Conservation (phyloP, 1,139 yeast genomes). For the Candida sp. region DNA sequence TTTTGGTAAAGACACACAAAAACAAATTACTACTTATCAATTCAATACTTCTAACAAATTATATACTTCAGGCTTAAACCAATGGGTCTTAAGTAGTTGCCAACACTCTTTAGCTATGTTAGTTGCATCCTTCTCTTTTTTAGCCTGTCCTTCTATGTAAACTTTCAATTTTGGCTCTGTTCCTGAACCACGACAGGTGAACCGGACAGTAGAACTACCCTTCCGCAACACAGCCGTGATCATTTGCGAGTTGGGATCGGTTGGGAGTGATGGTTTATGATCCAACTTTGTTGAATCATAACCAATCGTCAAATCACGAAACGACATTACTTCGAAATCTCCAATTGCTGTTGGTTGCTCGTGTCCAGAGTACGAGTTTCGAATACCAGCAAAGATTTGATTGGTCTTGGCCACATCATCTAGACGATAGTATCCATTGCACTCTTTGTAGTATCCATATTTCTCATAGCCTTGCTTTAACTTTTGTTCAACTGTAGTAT, state of each 20-base stretch:
- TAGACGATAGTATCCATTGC: constrained; percentile 81
- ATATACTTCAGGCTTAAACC: constrained; percentile 57
- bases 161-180: constrained; percentile 95
- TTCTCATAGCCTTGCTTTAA: constrained; percentile 56
- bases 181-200: constrained; percentile 93
- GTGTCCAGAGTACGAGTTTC: constrained; percentile 36
- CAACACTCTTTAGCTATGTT: constrained; percentile 64
- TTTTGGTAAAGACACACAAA: constrained; percentile 2
- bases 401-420: constrained; percentile 49
- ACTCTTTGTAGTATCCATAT: constrained; percentile 81
- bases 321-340: constrained; percentile 48
- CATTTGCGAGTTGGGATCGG: constrained; percentile 78
- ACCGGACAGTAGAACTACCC: constrained; percentile 46
- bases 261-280: constrained; percentile 62
- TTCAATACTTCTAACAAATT: constrained; percentile 26
- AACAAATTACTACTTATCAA: neutral
- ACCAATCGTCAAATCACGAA: constrained; percentile 87
- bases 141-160: constrained; percentile 75
- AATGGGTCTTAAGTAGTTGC: constrained; percentile 49
- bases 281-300: constrained; percentile 67
- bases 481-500: constrained; percentile 38
- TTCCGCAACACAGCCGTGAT: constrained; percentile 55
- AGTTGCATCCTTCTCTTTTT: constrained; percentile 41
- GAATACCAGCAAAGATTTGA: constrained; percentile 48
- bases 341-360: constrained; percentile 47